These are phyloP conservation scores for Sporothrix schenckii DNA, from an alignment of 2,329 filamentous ascomycete genomes.

Conservation along the genomic window DNA sequence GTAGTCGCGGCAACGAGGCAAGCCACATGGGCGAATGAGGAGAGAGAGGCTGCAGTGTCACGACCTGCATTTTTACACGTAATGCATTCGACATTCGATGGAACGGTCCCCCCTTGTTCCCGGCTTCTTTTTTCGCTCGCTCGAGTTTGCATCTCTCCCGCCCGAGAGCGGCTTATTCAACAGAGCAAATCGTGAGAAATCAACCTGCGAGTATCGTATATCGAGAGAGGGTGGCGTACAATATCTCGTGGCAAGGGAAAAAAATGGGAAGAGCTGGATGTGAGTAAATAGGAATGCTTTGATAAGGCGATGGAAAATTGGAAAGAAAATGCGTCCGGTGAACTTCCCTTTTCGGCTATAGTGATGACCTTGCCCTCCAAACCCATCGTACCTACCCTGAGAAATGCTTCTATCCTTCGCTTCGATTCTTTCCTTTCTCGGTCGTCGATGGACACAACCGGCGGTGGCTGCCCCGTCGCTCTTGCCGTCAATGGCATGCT, in stretches of 20 bases:
- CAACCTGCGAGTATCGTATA: too few relatives aligned
- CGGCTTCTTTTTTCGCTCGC: background rate
- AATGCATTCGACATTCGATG: background rate
- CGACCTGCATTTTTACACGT: background rate
- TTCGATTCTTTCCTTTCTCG: background rate
- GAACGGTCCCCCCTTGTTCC: background rate
- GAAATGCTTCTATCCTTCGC: background rate
- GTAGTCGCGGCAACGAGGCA: background rate
- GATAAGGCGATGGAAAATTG: background rate
- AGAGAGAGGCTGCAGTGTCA: background rate
- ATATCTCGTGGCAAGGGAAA: background rate
- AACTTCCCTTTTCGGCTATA: background rate
- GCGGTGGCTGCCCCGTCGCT: background rate
- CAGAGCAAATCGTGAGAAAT: too few relatives aligned
- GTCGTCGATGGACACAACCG: background rate
- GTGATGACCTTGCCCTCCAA: too few relatives aligned
- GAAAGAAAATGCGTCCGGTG: constrained; percentile 11
- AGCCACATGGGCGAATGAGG: background rate
- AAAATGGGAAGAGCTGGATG: background rate
- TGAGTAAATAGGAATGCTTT: background rate
- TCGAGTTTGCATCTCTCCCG: background rate
- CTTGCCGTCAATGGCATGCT: constrained; percentile 3
- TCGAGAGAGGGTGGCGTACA: too few relatives aligned
- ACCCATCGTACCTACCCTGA: background rate
- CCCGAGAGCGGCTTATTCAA: background rate